A percentile compares a stretch with the other conserved stretches of the same genome.
These are phyloP conservation scores for Phytophthora foliorum DNA, from an alignment of 352 stramenopile species.

Conservation along the genomic window DNA sequence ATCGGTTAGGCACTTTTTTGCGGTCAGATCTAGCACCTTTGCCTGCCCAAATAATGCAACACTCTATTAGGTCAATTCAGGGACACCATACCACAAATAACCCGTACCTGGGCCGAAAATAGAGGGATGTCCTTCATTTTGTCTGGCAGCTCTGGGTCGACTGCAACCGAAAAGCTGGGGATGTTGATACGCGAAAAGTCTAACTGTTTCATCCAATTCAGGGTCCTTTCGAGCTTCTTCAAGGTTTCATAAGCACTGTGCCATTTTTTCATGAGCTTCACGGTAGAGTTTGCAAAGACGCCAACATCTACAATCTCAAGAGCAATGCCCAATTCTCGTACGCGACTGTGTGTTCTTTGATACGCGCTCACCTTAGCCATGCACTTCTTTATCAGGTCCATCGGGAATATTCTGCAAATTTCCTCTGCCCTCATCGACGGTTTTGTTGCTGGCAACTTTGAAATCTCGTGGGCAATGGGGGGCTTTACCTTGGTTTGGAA, in stretches of 20 bases:
- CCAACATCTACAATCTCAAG: too few species aligned
- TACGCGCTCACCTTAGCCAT: conserved; percentile 5
- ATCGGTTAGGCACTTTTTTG: background rate
- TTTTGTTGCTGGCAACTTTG: conserved; percentile 10
- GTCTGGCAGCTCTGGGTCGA: background rate
- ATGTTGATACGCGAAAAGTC: background rate
- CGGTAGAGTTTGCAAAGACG: conserved; percentile 1
- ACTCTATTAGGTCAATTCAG: background rate
- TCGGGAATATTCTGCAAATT: conserved; percentile 7
- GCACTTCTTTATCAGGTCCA: conserved; percentile 9
- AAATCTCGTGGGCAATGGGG: conserved; percentile 1
- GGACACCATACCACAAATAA: background rate
- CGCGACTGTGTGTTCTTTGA: conserved; percentile 1
- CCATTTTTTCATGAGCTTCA: conserved; percentile 8
- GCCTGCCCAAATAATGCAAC: background rate
- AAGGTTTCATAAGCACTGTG: too few species aligned
- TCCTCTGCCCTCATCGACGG: conserved; percentile 3
- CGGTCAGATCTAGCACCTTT: background rate
- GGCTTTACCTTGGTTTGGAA: conserved; percentile 9
- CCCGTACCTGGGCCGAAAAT: conserved; percentile 1
- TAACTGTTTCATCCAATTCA: conserved; percentile 5
- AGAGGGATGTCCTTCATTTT: background rate
- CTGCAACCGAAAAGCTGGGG: background rate
- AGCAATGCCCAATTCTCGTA: conserved; percentile 1
- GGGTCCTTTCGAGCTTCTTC: conserved; percentile 1